A percentile compares a stretch with the other conserved stretches of the same genome.
Evolutionary conservation across 129 eudicot species (phyloP).

Genomic region (Sambucus nigra): DNA sequence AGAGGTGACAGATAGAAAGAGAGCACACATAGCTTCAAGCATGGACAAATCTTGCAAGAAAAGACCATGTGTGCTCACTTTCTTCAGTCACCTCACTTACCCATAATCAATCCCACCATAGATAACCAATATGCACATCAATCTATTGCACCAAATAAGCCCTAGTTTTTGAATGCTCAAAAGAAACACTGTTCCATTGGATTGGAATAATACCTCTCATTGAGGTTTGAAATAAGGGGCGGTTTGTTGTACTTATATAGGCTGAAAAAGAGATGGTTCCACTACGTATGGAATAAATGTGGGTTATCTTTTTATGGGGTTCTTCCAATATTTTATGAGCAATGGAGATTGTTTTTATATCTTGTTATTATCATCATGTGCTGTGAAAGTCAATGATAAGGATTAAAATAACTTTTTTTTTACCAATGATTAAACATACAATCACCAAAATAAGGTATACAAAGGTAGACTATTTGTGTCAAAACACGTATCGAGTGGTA

Average conservation of each 20-base stretch:
- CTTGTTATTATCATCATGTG: no score
- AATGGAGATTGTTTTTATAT: neutral
- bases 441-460: no score
- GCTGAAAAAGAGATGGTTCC: conserved; percentile 24
- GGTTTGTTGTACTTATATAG: conserved; percentile 39
- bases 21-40: conserved; percentile 78
- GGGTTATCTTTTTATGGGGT: conserved; percentile 27
- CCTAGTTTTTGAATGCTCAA: conserved; percentile 4
- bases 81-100: conserved; percentile 94
- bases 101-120: neutral
- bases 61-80: conserved; percentile 96
- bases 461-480: no score
- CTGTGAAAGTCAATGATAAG: no score
- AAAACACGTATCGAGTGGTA: no score
- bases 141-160: neutral
- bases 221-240: conserved; percentile 23
- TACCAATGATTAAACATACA: no score
- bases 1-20: conserved; percentile 83
- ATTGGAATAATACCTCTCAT: conserved; percentile 17
- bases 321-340: conserved; percentile 11
- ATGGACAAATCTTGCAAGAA: conserved; percentile 45
- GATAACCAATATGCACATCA: no score
- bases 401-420: no score
- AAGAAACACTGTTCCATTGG: conserved; percentile 31
- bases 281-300: conserved; percentile 47